Base-by-base conservation (phyloP, 495 filamentous ascomycete genomes). In the Usnea hakonensis region DNA sequence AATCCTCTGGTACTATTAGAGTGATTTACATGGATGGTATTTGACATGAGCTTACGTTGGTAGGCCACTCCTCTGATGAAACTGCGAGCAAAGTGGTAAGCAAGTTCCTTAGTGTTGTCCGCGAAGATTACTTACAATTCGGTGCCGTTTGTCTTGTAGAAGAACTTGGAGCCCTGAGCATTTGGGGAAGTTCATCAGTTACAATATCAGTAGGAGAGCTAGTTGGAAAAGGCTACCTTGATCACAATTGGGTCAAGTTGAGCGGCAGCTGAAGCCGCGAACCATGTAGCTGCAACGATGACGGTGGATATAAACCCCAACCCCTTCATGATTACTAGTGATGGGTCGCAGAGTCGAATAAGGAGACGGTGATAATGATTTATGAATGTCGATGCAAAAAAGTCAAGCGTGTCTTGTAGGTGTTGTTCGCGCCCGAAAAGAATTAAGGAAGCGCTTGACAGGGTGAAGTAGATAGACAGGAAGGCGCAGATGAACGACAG, bases 31-130 rank as follows among this genome's bases (percentile, higher is more conserved):
- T 21, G 57, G 41, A 28, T 6, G 36, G 60, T 56, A 19, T 64
- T 65, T 40, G 62, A 52, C 54, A 59, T 58, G 32, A 48, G 73
- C 76, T 69, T 74, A 80, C 80, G 80, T 71, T 87, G 94, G 74
- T 98, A 98, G 44, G 94, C 94, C 61, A 98, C 81, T 67, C 94
- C 94, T 61, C 85, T 87, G 64, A 97, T 90, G 68, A 77, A 87
- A 72, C 83, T 86, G 57, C 59, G 55, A 26, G 54, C 57, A 54
- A 33, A 66, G 21, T 70, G 61, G 23, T 61, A 64, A 68, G 58
- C 28, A 35, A 48, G 28, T 35, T 13, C 16, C 11, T 43, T 21
- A n/a, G 5, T 37, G 19, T 30, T 48, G 3, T 19, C 14, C 11
- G 26, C 38, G 28, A 23, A 8, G 5, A 17, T 14, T 52, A 71